Evolutionary conservation across 306 rosid species (phyloP).

Genomic region (Ormosia semicastrata): DNA sequence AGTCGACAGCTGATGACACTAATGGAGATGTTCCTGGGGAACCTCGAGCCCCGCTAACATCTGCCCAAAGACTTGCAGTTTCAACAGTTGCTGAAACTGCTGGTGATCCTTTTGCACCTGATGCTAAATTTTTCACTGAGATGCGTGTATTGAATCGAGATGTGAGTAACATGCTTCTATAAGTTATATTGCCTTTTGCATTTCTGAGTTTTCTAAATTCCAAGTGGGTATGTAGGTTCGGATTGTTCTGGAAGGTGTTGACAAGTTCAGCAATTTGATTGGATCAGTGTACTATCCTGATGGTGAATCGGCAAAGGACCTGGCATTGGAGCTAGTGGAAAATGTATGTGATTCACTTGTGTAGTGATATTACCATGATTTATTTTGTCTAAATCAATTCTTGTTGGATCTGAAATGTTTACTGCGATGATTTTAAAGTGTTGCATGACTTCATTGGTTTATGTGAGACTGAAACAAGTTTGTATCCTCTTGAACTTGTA

Average conservation of each 20-base stretch:
- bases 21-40: conserved; percentile 71
- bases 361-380: conserved; percentile 12
- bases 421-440: neutral
- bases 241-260: conserved; percentile 90
- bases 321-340: conserved; percentile 93
- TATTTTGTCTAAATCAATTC: conserved; percentile 1
- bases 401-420: neutral
- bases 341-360: conserved; percentile 48
- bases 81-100: conserved; percentile 60
- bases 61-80: conserved; percentile 93
- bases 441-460: conserved; percentile 18
- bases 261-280: conserved; percentile 93
- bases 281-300: conserved; percentile 95
- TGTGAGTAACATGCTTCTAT: conserved; percentile 42
- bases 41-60: conserved; percentile 75
- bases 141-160: conserved; percentile 85
- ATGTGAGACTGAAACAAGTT: conserved; percentile 20
- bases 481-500: neutral
- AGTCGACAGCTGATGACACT: conserved; percentile 48
- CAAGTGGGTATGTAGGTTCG: conserved; percentile 70
- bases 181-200: conserved; percentile 10
- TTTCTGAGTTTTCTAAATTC: conserved; percentile 31
- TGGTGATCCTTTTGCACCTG: conserved; percentile 81
- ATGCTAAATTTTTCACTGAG: conserved; percentile 96
- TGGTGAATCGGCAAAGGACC: conserved; percentile 89